Evolutionary conservation across 164 flowering plant genomes (phyloP), one percentile per base, ranked within the genome.

Genomic region (Sextonia rubra): DNA sequence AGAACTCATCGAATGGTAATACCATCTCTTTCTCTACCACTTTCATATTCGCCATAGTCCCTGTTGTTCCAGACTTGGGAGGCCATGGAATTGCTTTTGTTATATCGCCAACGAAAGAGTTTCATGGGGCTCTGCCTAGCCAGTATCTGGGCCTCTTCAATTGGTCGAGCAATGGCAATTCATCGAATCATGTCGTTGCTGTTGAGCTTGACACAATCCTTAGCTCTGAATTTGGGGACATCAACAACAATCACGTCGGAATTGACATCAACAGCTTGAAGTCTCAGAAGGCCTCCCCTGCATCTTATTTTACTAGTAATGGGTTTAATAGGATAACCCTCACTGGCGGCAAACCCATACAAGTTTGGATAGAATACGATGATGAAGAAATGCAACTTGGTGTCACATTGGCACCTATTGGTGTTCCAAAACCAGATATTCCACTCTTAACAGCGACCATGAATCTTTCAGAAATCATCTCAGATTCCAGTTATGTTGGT

Each of bases 11-110:
- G 3, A 30, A 74, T 23, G 85, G 48, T 48, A 81, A 73, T 12
- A 17, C 55, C 24, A 2, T 60, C 27, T 89, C 91, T 2, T 88
- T 89, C 68, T 89, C 91, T n/a, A 77, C 91, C 49, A 70, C 83
- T 6, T 88, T 90, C 61, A 85, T 81, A 37, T 83, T 90, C 47
- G 80, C 83, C 11, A 66, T 88, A 22, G 82, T 82, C 70, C 86
- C 89, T 4, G 77, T 81, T 67, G 79, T 70, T 24, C 84, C 83
- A 0, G 78, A 68, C 56, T 78, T 82, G 26, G 86, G 85, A 27
- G 90, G 90, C 66, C 89, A 87, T 69, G 94, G 91, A 25, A 60
- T 88, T 11, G 87, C 90, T 58, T 85, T 90, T 80, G 73, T 84
- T 0, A 77, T 90, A 60, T 63, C 88, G 1, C 75, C 85, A 1